A percentile compares a stretch with the other conserved stretches of the same genome.
Evolutionary conservation across 139 green algal species (phyloP).

Genomic region (Deuterostichococcus epilithicus): DNA sequence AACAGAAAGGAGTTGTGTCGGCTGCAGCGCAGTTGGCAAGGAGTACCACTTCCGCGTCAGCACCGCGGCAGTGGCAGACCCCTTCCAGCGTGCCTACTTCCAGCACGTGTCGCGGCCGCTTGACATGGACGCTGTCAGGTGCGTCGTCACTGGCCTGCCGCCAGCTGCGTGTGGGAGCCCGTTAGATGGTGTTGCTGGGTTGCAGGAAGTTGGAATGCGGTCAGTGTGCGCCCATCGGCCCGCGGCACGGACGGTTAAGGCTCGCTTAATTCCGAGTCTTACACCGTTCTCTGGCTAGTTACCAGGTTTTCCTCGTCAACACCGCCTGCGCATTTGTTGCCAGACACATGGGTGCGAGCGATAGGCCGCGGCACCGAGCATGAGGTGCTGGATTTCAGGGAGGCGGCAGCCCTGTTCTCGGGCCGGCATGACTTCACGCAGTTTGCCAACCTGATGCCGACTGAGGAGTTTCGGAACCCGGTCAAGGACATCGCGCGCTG

Average conservation of each 20-base stretch:
- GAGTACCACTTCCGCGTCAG: slow-evolving; percentile 62
- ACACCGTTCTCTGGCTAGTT: too few relatives aligned
- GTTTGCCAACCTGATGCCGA: slow-evolving; percentile 50
- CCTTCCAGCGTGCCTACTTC: slow-evolving; percentile 34
- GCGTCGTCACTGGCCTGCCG: neutral
- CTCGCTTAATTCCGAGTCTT: too few relatives aligned
- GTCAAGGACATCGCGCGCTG: slow-evolving; percentile 53
- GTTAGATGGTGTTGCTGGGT: neutral
- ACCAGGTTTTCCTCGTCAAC: too few relatives aligned
- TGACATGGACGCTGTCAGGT: slow-evolving; percentile 41
- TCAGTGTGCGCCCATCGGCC: too few relatives aligned
- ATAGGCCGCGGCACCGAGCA: too few relatives aligned
- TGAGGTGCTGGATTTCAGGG: neutral
- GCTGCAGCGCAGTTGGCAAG: slow-evolving; percentile 26
- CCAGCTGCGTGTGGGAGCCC: neutral
- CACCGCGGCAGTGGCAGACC: slow-evolving; percentile 30
- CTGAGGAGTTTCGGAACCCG: slow-evolving; percentile 34
- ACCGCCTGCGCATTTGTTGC: too few relatives aligned
- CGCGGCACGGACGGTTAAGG: too few relatives aligned
- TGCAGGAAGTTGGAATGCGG: too few relatives aligned
- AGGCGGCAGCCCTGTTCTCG: slow-evolving; percentile 38
- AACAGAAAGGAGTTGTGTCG: too few relatives aligned
- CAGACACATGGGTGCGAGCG: too few relatives aligned
- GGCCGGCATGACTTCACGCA: slow-evolving; percentile 70
- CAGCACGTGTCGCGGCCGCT: slow-evolving; percentile 29